Evolutionary conservation across 306 rosid species (phyloP).

Genomic region (Arachis stenosperma): DNA sequence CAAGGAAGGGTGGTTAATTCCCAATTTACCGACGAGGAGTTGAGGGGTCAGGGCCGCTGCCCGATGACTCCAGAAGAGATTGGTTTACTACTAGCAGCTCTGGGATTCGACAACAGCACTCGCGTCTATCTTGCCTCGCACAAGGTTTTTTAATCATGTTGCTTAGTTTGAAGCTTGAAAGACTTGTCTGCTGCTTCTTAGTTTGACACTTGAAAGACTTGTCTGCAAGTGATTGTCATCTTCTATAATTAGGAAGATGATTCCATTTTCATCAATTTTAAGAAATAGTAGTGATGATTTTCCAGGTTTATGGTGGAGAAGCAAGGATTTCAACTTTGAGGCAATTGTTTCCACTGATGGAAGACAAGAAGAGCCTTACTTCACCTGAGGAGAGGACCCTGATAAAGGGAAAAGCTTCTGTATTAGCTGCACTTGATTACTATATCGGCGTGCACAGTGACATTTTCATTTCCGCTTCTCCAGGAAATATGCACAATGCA

Average conservation of each 20-base stretch:
- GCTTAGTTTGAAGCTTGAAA: constrained; percentile 22
- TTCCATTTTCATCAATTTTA: background rate
- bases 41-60: constrained; percentile 97
- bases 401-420: constrained; percentile 94
- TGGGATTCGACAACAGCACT: constrained; percentile 92
- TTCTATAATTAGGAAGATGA: constrained; percentile 16
- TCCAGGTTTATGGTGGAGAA: constrained; percentile 92
- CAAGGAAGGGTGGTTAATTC: constrained; percentile 98
- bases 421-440: constrained; percentile 93
- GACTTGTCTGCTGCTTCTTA: constrained; percentile 2
- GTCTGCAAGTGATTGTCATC: constrained; percentile 9
- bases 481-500: constrained; percentile 99
- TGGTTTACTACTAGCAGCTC: constrained; percentile 86
- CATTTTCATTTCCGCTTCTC: constrained; percentile 95
- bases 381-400: constrained; percentile 65
- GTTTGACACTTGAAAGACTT: background rate
- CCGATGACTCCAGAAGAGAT: constrained; percentile 98
- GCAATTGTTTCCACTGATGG: constrained; percentile 83
- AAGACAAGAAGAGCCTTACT: constrained; percentile 90
- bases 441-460: constrained; percentile 90
- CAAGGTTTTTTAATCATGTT: constrained; percentile 64
- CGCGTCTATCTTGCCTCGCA: constrained; percentile 96
- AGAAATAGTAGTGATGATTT: constrained; percentile 26
- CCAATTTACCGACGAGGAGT: constrained; percentile 92
- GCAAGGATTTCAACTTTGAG: constrained; percentile 84